These are phyloP conservation scores for Ambrosia artemisiifolia DNA, from an alignment of 129 eudicot genomes.

Conservation along the genomic window DNA sequence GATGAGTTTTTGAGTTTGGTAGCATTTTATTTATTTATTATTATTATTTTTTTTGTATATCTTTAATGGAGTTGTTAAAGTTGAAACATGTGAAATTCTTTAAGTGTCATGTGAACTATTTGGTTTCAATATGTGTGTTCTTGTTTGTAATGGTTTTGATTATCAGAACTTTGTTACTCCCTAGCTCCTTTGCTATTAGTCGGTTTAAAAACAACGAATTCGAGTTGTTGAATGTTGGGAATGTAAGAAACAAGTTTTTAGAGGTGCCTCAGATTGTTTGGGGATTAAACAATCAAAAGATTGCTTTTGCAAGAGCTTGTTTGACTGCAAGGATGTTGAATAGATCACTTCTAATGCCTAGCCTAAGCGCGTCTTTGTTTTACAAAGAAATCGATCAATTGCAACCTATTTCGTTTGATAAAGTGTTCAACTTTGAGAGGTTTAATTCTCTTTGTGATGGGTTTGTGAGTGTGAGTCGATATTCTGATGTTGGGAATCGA, in stretches of 20 bases:
- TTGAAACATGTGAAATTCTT: conserved; percentile 48
- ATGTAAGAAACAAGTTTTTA: conserved; percentile 43
- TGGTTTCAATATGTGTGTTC: conserved; percentile 46
- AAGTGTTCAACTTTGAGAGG: conserved; percentile 58
- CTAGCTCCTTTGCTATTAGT: conserved; percentile 32
- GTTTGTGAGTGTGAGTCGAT: conserved; percentile 62
- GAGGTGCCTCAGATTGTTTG: conserved; percentile 95
- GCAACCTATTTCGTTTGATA: conserved; percentile 67
- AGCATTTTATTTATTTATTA: too few relatives aligned
- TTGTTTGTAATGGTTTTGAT: conserved; percentile 42
- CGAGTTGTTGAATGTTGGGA: background rate
- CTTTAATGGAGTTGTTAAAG: conserved; percentile 43
- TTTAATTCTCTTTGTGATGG: conserved; percentile 65
- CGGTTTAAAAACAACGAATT: conserved; percentile 23
- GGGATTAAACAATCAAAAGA: conserved; percentile 96
- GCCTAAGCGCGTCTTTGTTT: conserved; percentile 83
- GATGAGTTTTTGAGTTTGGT: background rate
- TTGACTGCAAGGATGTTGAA: conserved; percentile 81
- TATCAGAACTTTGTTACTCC: conserved; percentile 42
- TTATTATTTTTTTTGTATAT: too few relatives aligned
- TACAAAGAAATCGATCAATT: conserved; percentile 77
- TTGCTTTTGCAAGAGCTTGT: conserved; percentile 97
- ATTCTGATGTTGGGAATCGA: conserved; percentile 46
- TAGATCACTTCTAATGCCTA: conserved; percentile 87
- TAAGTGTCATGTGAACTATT: conserved; percentile 37